Evolutionary conservation across 1,284 basidiomycete species (phyloP).

Genomic region (Puccinia polysora): DNA sequence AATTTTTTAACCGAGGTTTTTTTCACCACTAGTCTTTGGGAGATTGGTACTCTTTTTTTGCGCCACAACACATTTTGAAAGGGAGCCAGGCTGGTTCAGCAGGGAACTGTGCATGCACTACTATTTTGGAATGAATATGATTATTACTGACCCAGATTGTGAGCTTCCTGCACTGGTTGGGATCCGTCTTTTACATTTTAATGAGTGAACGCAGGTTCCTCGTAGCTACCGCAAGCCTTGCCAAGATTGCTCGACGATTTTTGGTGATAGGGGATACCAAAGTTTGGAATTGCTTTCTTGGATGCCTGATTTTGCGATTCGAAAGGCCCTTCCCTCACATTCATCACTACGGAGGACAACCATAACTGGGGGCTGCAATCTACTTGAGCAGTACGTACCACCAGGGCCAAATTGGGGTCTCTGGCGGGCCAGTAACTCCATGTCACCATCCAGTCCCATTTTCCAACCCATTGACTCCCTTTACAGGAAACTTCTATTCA

Average conservation of each 20-base stretch:
- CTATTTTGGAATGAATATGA: no score
- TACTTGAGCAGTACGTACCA: no score
- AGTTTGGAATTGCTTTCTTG: not conserved
- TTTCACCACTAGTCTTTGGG: slow-evolving; percentile 12
- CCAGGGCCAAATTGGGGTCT: no score
- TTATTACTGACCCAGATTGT: not conserved
- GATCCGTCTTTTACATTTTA: not conserved
- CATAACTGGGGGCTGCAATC: not conserved
- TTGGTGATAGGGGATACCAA: not conserved
- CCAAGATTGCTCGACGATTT: not conserved
- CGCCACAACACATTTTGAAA: not conserved
- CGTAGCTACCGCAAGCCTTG: not conserved
- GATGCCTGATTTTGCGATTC: not conserved
- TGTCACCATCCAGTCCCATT: no score
- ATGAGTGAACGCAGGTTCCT: not conserved
- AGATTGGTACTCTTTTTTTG: not conserved
- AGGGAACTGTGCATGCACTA: no score
- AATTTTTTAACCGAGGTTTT: slow-evolving; percentile 17
- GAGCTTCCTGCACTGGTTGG: not conserved
- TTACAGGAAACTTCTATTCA: no score
- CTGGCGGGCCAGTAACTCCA: no score
- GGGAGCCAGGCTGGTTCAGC: not conserved
- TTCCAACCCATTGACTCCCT: no score
- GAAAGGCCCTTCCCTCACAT: not conserved
- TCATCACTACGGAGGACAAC: not conserved